phyloP scores from a whole-genome alignment of 208 protist species.

The Tetramitus jugosus region DNA sequence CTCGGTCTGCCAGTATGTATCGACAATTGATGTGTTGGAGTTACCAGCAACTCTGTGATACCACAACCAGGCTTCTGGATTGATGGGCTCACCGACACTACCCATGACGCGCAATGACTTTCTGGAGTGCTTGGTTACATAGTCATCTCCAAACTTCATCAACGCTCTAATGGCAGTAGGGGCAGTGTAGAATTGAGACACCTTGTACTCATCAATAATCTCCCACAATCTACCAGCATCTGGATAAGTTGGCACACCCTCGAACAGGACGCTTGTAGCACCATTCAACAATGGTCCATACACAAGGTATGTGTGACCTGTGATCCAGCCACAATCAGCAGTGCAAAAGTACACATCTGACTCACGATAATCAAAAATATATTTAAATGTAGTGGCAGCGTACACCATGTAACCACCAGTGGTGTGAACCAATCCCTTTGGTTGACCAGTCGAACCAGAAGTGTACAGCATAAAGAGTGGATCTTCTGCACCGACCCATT shows the following conservation, averaged over 20 bases:
- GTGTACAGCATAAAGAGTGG: constrained; percentile 95
- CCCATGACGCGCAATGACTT: constrained; percentile 79
- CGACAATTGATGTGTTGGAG: constrained; percentile 74
- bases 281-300: constrained; percentile 94
- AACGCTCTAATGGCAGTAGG: constrained; percentile 84
- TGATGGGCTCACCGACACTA: constrained; percentile 92
- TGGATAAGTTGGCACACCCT: constrained; percentile 84
- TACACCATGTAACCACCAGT: constrained; percentile 87
- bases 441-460: constrained; percentile 88
- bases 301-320: constrained; percentile 92
- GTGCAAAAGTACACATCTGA: constrained; percentile 89
- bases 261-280: constrained; percentile 86
- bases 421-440: constrained; percentile 89
- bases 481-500: constrained; percentile 84
- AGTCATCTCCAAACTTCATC: constrained; percentile 66
- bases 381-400: constrained; percentile 73
- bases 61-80: constrained; percentile 84
- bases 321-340: constrained; percentile 86
- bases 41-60: constrained; percentile 80
- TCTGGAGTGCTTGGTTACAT: constrained; percentile 54
- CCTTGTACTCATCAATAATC: constrained; percentile 80
- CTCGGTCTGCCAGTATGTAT: constrained; percentile 98
- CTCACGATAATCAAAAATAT: constrained; percentile 87
- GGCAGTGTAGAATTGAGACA: constrained; percentile 92
- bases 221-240: constrained; percentile 73